Evolutionary conservation across 1,284 basidiomycete genomes (phyloP), one percentile per base, ranked within the genome.

Genomic region (Vanrija sp.): DNA sequence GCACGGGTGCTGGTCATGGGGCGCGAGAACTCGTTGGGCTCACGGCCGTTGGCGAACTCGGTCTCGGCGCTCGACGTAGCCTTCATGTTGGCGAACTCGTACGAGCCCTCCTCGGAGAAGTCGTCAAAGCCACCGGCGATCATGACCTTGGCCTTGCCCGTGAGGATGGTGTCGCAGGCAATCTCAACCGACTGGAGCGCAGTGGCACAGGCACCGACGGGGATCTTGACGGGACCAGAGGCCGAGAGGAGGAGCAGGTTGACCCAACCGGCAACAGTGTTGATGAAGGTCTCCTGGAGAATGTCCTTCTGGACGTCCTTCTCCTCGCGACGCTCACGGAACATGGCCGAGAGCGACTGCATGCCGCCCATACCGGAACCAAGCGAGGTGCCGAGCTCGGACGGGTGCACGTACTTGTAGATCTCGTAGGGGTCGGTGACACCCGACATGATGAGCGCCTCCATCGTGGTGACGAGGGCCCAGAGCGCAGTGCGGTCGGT

Each of bases 71-170:
- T 97, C 77, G 89, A 93, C 7, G 96, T 98, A 6, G 96, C 96
- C 78, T 97, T 96, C 96, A 98, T 98, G 81, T 98, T 98, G 53
- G 93, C 95, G 76, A 94, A 94, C 77, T 97, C 93, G 76, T 85
- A 95, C 18, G 93, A 95, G 20, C 93, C 94, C 76, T 97, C 94
- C 77, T 98, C 96, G 64, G 88, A 89, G 72, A 98, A 84, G 75
- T 98, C 96, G 70, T 98, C 96, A 78, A 93, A 97, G 55, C 95
- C 96, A 77, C 96, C 96, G 41, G 95, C 89, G 60, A 98, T 86
- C 96, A 98, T 98, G 71, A 98, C 85, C 80, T 98, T 98, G 46
- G 95, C 95, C 77, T 98, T 98, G 66, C 94, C 90, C 5, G 87
- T 87, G 41, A 96, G 77, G 60, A 98, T 87, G 0, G 90, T 90